Evolutionary conservation across 495 filamentous ascomycete species (phyloP).

Genomic region (Copromyces sp.): DNA sequence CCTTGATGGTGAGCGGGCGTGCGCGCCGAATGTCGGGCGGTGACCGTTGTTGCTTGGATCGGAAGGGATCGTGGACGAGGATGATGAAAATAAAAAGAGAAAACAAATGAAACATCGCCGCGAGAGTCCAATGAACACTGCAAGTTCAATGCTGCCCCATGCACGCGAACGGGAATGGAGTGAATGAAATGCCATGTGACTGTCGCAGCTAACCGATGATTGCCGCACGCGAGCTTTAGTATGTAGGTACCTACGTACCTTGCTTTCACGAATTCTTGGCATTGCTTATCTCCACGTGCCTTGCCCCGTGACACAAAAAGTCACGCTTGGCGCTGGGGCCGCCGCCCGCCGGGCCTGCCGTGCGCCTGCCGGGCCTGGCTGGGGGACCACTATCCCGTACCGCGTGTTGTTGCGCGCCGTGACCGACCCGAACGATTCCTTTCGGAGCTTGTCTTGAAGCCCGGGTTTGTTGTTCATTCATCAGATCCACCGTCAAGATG

Average conservation of each 20-base stretch:
- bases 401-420: background rate
- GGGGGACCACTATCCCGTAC: background rate
- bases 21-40: background rate
- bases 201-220: background rate
- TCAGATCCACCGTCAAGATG: constrained; percentile 10
- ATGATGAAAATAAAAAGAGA: no score
- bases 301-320: constrained; percentile 14
- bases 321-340: background rate
- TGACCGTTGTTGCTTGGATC: background rate
- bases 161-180: background rate
- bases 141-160: background rate
- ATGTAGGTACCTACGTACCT: background rate
- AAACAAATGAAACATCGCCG: background rate
- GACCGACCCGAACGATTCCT: background rate
- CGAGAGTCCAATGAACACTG: constrained; percentile 5
- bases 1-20: background rate
- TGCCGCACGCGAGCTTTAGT: background rate
- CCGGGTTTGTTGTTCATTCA: background rate
- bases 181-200: constrained; percentile 10
- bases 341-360: background rate
- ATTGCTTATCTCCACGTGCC: constrained; percentile 10
- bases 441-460: background rate
- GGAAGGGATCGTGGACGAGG: background rate
- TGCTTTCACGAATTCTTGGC: background rate
- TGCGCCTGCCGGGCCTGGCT: background rate